These are phyloP conservation scores for Chrysosporium keratinophilum DNA, from an alignment of 2,329 filamentous ascomycete genomes.

Conservation along the genomic window DNA sequence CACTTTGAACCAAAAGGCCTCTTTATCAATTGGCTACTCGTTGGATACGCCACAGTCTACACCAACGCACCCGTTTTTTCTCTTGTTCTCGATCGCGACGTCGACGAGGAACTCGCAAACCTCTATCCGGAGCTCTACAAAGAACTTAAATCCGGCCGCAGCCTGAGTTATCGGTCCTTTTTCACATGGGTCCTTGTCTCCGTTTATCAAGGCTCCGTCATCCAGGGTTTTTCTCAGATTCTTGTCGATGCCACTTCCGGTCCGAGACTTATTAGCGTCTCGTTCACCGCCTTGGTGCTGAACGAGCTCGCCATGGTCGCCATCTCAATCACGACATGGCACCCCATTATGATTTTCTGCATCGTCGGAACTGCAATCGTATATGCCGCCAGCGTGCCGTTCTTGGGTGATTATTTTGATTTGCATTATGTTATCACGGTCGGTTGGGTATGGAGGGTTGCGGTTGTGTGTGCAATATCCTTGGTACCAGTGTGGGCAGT, in stretches of 20 bases:
- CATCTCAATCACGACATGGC: constrained; percentile 94
- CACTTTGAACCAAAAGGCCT: constrained; percentile 88
- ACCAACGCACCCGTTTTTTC: constrained; percentile 89
- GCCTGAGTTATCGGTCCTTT: constrained; percentile 84
- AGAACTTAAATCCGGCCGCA: constrained; percentile 80
- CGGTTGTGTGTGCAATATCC: constrained; percentile 67
- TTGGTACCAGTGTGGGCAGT: constrained; percentile 77
- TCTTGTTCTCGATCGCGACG: constrained; percentile 86
- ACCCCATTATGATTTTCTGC: constrained; percentile 76
- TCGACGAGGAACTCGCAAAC: constrained; percentile 86
- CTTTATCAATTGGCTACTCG: constrained; percentile 93
- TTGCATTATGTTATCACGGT: constrained; percentile 65
- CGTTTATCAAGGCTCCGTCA: constrained; percentile 89
- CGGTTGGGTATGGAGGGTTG: constrained; percentile 80
- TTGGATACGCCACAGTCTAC: constrained; percentile 93
- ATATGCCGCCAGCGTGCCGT: constrained; percentile 76
- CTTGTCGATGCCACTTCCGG: constrained; percentile 62
- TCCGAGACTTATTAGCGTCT: constrained; percentile 72
- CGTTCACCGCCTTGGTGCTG: constrained; percentile 80
- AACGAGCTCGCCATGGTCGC: constrained; percentile 98
- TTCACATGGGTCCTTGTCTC: constrained; percentile 94
- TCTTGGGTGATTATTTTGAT: constrained; percentile 83
- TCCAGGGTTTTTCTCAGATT: constrained; percentile 87
- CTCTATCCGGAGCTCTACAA: constrained; percentile 97
- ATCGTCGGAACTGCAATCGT: constrained; percentile 71